Base-by-base conservation (phyloP, 2,329 filamentous ascomycete species). In the Fusarium marasasianum region DNA sequence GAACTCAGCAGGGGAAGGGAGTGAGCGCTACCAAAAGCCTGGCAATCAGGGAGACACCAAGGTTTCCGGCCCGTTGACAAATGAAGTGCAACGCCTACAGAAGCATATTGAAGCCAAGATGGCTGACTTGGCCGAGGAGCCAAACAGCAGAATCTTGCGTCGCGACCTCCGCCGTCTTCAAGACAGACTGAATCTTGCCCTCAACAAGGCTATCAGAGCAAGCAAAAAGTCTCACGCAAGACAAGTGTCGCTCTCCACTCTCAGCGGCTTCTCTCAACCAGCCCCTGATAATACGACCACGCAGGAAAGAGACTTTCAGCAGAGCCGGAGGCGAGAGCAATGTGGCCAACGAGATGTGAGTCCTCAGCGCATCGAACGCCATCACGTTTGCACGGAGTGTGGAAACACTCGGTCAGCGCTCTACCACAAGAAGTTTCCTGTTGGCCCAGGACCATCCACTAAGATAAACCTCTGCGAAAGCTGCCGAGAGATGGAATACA, bases 301-400 rank as follows among this genome's bases (percentile, higher is more conserved):
- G 35, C 40, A 54, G 37, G 22, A 29, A 35, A 44, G 47, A 20
- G 24, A 15, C 22, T 45, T n/a, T 22, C 17, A 26, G 20, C 51
- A 37, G 22, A 33, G 20, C 20, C 41, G 24, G 24, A 58, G 61
- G 14, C 44, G 18, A 29, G 33, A 26, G 45, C 35, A 51, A 31
- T 41, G 48, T 20, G 26, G 38, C 3, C 71, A 69, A 20, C 69
- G 75, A 56, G 73, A 66, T 12, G 62, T 66, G 33, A 82, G 76
- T 41, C 64, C 75, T 11, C 69, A 68, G 22, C 70, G 66, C 26
- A 61, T 63, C 17, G 57, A 74, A 37, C 72, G 71, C 5, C 76
- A 80, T 53, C 82, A 84, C 61, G 59, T 83, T 29, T 85, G 83
- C 64, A 81, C 80, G 5, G 76, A 76, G 35, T 85, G 83, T 37